Percentiles rank a stretch among this genome's conserved stretches.
phyloP scores from a whole-genome alignment of 2,329 filamentous ascomycete species.

The Mollisia scopiformis region DNA sequence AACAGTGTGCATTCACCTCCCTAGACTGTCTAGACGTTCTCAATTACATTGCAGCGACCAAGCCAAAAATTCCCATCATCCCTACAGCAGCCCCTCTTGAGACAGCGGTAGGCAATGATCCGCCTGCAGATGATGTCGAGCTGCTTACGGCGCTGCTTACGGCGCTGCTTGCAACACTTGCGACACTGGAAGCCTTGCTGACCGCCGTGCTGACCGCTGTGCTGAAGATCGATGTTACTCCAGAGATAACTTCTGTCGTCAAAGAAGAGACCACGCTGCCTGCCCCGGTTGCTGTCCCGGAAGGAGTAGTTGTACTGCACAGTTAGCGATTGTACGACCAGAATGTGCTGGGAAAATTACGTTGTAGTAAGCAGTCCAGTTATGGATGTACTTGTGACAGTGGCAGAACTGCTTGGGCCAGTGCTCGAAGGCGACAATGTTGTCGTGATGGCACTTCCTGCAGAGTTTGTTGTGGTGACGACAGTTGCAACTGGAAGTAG shows the following conservation, averaged over 20 bases:
- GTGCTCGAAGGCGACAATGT: conserved; percentile 13
- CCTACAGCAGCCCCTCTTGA: conserved; percentile 18
- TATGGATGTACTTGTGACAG: not conserved
- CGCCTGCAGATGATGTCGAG: conserved; percentile 14
- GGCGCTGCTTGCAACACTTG: not conserved
- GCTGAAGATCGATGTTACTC: conserved; percentile 19
- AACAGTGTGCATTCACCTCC: too few species aligned
- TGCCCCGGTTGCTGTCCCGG: conserved; percentile 3
- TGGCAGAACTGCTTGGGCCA: conserved; percentile 24
- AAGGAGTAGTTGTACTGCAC: not conserved
- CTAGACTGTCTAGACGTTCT: too few species aligned
- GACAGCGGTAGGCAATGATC: conserved; percentile 11
- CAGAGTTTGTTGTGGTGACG: conserved; percentile 4
- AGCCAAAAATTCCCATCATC: conserved; percentile 17
- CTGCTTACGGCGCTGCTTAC: not conserved
- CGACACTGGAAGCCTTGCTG: not conserved
- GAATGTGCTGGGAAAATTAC: not conserved
- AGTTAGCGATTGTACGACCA: not conserved
- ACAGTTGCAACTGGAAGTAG: conserved; percentile 21
- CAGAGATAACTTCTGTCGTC: conserved; percentile 19
- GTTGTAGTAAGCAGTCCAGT: not conserved
- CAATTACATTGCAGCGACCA: conserved; percentile 20
- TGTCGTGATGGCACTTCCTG: conserved; percentile 22
- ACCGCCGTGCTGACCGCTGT: conserved; percentile 13
- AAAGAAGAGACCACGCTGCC: conserved; percentile 14